Conservation (phyloP, 345 rosid species). For the Moricandia arvensis region DNA sequence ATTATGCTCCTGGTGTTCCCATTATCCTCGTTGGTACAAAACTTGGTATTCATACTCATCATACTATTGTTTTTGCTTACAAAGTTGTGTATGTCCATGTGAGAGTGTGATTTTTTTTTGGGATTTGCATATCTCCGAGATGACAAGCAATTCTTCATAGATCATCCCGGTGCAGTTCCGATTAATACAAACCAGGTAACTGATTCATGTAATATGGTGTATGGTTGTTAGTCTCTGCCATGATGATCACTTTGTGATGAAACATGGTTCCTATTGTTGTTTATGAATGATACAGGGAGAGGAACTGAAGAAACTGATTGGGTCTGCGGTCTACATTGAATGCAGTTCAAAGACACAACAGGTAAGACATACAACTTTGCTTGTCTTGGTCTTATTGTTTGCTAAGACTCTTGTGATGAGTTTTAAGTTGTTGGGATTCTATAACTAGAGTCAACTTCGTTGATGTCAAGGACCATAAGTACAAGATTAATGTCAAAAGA, state of each 20-base stretch:
- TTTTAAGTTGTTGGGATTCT: neutral
- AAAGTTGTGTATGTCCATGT: neutral
- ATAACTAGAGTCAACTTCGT: neutral
- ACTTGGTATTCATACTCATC: slow-evolving; percentile 48
- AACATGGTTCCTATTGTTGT: neutral
- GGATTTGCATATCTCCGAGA: slow-evolving; percentile 64
- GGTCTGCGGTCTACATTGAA: slow-evolving; percentile 82
- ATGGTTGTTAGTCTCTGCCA: neutral
- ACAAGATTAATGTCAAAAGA: neutral
- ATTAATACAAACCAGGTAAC: slow-evolving; percentile 58
- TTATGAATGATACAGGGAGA: slow-evolving; percentile 61
- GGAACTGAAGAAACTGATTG: slow-evolving; percentile 84
- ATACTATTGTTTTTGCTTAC: slow-evolving; percentile 4
- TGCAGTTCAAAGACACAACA: slow-evolving; percentile 95
- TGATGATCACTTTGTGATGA: neutral
- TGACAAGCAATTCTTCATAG: slow-evolving; percentile 62
- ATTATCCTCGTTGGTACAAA: slow-evolving; percentile 86
- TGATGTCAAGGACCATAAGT: neutral
- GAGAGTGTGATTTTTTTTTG: neutral
- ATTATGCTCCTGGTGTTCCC: slow-evolving; percentile 88
- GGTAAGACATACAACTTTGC: slow-evolving; percentile 38
- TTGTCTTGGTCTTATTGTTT: neutral
- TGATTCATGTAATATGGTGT: neutral
- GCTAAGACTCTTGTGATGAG: slow-evolving; percentile 4
- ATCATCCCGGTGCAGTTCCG: slow-evolving; percentile 75